These are phyloP conservation scores for Penicillium chermesinum DNA, from an alignment of 495 filamentous ascomycete genomes.

Conservation along the genomic window DNA sequence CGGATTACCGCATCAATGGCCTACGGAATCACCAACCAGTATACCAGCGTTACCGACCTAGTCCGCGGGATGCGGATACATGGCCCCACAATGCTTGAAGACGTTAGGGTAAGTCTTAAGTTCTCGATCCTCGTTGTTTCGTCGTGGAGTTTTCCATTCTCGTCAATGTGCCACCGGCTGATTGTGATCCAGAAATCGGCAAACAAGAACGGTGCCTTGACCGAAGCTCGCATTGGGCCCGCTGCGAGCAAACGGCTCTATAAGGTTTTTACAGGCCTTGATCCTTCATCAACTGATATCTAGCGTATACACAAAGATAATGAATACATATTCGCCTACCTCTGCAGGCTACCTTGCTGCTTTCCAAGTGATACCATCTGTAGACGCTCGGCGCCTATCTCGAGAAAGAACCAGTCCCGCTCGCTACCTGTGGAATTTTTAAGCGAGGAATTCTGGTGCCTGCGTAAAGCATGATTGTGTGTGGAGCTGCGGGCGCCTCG, in stretches of 20 bases:
- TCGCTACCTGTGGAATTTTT: background rate
- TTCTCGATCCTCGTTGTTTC: slow-evolving; percentile 1
- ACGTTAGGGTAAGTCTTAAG: slow-evolving; percentile 42
- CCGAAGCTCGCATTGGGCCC: slow-evolving; percentile 60
- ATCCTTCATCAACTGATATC: slow-evolving; percentile 63
- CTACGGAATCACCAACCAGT: slow-evolving; percentile 60
- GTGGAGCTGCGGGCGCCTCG: background rate
- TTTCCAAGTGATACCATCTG: background rate
- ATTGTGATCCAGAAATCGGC: slow-evolving; percentile 48
- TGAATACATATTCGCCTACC: background rate
- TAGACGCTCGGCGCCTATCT: background rate
- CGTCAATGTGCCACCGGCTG: background rate
- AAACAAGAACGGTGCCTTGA: slow-evolving; percentile 62
- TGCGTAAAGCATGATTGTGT: background rate
- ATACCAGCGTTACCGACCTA: slow-evolving; percentile 53
- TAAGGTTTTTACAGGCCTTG: slow-evolving; percentile 67
- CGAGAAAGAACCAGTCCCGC: too few species aligned
- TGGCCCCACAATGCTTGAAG: slow-evolving; percentile 57
- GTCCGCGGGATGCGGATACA: slow-evolving; percentile 52
- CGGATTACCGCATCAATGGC: slow-evolving; percentile 71
- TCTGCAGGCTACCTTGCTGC: background rate
- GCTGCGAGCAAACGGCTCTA: slow-evolving; percentile 67
- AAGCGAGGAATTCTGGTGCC: background rate
- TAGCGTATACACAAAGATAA: slow-evolving; percentile 29
- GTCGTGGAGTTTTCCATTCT: background rate